Conservation (phyloP, 2,329 filamentous ascomycete genomes). For the Lecanosticta acicola region DNA sequence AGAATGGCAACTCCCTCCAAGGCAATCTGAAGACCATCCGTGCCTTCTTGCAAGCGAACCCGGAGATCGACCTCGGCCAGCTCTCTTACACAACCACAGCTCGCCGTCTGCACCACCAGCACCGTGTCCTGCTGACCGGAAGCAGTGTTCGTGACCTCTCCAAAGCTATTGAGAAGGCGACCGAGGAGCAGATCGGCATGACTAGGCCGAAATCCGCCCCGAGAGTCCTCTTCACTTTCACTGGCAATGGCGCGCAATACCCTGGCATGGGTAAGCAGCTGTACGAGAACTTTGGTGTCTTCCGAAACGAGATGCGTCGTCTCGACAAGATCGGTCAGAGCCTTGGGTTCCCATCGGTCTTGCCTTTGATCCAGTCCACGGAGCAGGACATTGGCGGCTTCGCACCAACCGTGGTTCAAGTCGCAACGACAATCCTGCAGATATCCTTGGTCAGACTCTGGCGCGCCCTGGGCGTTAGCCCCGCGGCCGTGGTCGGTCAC, state of each 20-base stretch:
- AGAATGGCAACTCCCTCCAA: too few relatives aligned
- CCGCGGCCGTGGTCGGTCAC: slow-evolving; percentile 27
- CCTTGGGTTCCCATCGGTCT: slow-evolving; percentile 30
- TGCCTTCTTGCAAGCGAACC: slow-evolving; percentile 50
- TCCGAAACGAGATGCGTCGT: slow-evolving; percentile 3
- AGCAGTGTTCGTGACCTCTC: slow-evolving; percentile 16
- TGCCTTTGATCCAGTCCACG: slow-evolving; percentile 7
- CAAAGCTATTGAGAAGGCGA: too few relatives aligned
- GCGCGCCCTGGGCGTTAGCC: slow-evolving; percentile 27
- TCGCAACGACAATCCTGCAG: slow-evolving; percentile 37
- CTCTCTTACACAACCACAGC: slow-evolving; percentile 27
- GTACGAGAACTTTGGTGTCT: slow-evolving; percentile 8
- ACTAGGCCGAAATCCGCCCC: slow-evolving; percentile 13
- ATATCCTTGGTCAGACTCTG: slow-evolving; percentile 35
- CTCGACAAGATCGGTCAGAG: slow-evolving; percentile 22
- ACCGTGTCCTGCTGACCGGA: slow-evolving; percentile 10
- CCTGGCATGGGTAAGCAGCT: slow-evolving; percentile 20
- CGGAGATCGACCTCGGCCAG: slow-evolving; percentile 30
- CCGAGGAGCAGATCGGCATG: too few relatives aligned
- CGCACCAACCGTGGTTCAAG: slow-evolving; percentile 29
- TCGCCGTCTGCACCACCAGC: slow-evolving; percentile 21
- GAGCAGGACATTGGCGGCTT: neutral
- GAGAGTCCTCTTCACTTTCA: neutral
- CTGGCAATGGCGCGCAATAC: slow-evolving; percentile 20
- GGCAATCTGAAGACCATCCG: slow-evolving; percentile 54